Evolutionary conservation across 306 rosid species (phyloP), one percentile per base, ranked within the genome.

Genomic region (Inga oerstediana): DNA sequence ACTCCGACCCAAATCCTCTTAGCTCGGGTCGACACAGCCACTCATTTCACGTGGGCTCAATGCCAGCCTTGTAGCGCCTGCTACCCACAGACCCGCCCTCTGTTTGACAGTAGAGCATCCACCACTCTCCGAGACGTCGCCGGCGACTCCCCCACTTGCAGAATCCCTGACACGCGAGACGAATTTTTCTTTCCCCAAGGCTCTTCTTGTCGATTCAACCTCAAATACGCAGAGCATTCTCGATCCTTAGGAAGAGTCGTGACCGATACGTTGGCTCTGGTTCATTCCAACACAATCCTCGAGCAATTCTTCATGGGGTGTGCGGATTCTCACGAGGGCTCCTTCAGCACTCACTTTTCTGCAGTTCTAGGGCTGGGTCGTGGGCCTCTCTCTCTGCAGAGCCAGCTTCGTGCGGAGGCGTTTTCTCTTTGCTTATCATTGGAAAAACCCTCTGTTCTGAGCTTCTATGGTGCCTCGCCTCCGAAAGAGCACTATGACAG

Each of bases 331-430:
- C 72, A 66, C 19, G 83, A 88, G 54, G 87, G 88, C 15, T 73
- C 83, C 30, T 88, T 46, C 49, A 64, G 51, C 44, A 9, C 74
- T 4, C 85, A 80, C 20, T 79, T 88, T 3, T 72, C 83, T 1
- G 87, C 88, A 3, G 83, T 85, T 72, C 49, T 88, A 0, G 90
- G 90, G 43, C 75, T 88, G 5, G 90, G 88, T 17, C 72, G 90
- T 6, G 85, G 90, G 17, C 90, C 88, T 0, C 81, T 88, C 44
- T 88, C 90, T n/a, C 4, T 80, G 4, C 90, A 82, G 44, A 85
- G 41, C n/a, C 90, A 88, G 44, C 86, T 88, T 39, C 52, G 74
- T 5, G 83, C 90, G 14, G 70, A 80, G 52, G 88, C 87, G 0
- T 88, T 85, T 44, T 88, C 90, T 17, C 64, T 85, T 0, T 88